Conservation (phyloP, 169 alveolate species). For the Eimeria necatrix region DNA sequence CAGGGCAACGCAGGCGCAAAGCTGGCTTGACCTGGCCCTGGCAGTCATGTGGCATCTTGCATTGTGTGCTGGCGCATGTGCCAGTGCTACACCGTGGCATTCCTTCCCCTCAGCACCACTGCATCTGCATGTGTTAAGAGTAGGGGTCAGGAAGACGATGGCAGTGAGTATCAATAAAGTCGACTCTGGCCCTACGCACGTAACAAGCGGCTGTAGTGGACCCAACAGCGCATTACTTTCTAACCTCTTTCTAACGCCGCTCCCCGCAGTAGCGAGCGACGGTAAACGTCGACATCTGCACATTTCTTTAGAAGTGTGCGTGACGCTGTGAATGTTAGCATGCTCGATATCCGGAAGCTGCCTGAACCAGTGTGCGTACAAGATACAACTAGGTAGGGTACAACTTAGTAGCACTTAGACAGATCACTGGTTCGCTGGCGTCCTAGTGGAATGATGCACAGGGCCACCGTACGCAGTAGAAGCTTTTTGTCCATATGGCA, state of each 20-base stretch:
- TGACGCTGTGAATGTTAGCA: constrained; percentile 21
- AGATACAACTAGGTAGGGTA: background rate
- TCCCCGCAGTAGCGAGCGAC: constrained; percentile 72
- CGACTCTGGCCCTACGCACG: constrained; percentile 35
- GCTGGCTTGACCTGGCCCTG: constrained; percentile 67
- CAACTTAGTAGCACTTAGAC: background rate
- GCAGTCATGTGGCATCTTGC: constrained; percentile 66
- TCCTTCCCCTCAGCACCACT: constrained; percentile 37
- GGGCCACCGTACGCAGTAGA: too few species aligned
- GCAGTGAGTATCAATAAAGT: constrained; percentile 45
- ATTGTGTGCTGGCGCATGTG: constrained; percentile 59
- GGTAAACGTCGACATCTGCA: constrained; percentile 2
- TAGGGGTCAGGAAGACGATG: constrained; percentile 8
- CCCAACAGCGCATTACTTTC: constrained; percentile 9
- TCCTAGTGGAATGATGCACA: too few species aligned
- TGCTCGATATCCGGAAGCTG: background rate
- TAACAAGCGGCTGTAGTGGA: constrained; percentile 14
- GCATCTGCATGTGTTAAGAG: constrained; percentile 6
- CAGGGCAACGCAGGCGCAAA: constrained; percentile 75
- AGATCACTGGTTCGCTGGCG: background rate
- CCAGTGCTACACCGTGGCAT: constrained; percentile 61
- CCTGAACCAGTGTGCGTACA: background rate
- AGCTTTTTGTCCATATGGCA: too few species aligned
- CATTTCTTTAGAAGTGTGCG: background rate
- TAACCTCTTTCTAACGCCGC: constrained; percentile 36